Base-by-base conservation (phyloP, 2,329 filamentous ascomycete genomes). In the Lachnellula occidentalis region DNA sequence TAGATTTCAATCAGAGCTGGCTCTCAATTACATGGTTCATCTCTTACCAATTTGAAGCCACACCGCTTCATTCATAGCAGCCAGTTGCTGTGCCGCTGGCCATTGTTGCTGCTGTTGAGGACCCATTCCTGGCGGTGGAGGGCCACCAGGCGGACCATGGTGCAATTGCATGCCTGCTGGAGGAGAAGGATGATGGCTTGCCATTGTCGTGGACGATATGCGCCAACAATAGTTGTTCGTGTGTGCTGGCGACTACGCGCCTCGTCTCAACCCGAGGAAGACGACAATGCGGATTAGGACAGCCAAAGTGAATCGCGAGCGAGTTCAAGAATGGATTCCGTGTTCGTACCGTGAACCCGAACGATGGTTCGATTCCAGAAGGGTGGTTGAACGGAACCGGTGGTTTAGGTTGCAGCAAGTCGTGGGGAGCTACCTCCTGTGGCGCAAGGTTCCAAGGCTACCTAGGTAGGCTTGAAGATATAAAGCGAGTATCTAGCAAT, bases 31-130 rank as follows among this genome's bases (percentile, higher is more conserved):
- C 11, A n/a, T n/a, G 45, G 15, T 24, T 41, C 21, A 46, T 12
- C 4, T 72, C 84, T 60, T 86, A 96, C 91, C 92, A 64, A 97
- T 88, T 70, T 94, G 88, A 68, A 95, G 80, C 92, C 92, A 97
- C 53, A 95, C 85, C 48, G 81, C 79, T 73, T 97, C 92, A 66
- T 95, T 97, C 67, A 92, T 81, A 6, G 82, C 77, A 5, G 83
- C 79, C 51, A 96, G 82, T 68, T 90, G 87, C 64, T 92, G 87
- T 63, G 87, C 83, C 21, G 88, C 54, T 17, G 61, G 60, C 51
- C 59, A 63, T 43, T 63, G 58, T 34, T 56, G 63, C 41, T 61
- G 64, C 45, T 62, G 66, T 31, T 56, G 61, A 47, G 57, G 54
- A 41, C 58, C 58, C 61, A 66, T 62, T 12, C 62, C 64, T 15